Base-by-base conservation (phyloP, 1,284 basidiomycete species). In the Pisolithus thermaeus region DNA sequence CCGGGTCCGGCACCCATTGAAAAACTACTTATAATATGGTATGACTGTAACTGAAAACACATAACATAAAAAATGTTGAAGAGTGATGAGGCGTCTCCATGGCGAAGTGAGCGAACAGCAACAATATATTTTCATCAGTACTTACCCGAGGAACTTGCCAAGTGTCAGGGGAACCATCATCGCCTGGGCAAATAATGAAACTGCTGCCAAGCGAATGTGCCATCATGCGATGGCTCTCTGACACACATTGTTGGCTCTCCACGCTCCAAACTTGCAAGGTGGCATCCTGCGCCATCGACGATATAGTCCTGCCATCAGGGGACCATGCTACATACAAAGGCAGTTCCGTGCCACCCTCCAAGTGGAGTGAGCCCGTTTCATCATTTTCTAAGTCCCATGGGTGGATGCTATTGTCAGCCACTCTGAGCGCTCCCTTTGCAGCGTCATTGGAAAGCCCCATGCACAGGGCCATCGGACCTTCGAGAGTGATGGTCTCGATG, bases 311-410 rank as follows among this genome's bases (percentile, higher is more conserved):
- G 8, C 51, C 40, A 9, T 56, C 42, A 6, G 52, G 50, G 23
- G 56, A 53, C 42, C 41, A 58, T 27, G 47, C 46, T 11, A 58
- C 39, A 30, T 50, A 20, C 4, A 25, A 4, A 7, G 46, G 38
- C 27, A 32, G 7, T 7, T 36, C 28, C 12, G 22, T 39, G 20
- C 42, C 38, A 8, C 50, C 50, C 28, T 41, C 44, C 18, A 47
- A 35, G n/a, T 32, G 32, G 4, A 9, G n/a, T 7, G 20, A 12
- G 12, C 27, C 20, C 23, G 38, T 7, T 3, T 9, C 42, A 11
- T 38, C 23, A 9, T 27, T 14, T 8, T 50, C 27, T 3, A 51
- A 8, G 23, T 39, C 27, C 50, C 28, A 30, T 22, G 20, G 20
- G 11, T 18, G 23, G 9, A 51, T 20, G 18, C 18, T 30, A 22